Evolutionary conservation across 2,329 filamentous ascomycete genomes (phyloP), one percentile per base, ranked within the genome.

Genomic region (Aspergillus texensis): DNA sequence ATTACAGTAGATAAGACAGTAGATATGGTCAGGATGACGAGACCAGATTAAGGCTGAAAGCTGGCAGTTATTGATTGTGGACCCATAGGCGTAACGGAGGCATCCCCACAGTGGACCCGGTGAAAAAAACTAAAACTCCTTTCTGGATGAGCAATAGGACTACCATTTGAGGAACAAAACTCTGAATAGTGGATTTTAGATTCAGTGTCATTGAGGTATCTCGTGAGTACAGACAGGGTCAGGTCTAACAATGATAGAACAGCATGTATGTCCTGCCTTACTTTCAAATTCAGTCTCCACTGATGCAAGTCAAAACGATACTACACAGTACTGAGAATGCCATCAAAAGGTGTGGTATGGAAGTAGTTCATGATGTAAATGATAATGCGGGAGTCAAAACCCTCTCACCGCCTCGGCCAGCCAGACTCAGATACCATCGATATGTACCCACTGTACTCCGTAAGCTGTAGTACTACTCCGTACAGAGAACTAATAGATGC

Each of bases 1-100:
- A 36, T 52, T 39, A 46, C 41, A 30, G 41, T 43, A 48, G 45
- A 48, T 52, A 52, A 30, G 46, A 19, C 9, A 14, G 26, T 26
- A 28, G 24, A 50, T 54, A 19, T 43, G 30, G 59, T 57, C 57
- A 34, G 58, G 46, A 48, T 45, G 36, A 54, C 36, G 41, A 54
- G 57, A 58, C 43, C 56, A n/a, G 55, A 46, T 54, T 54, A 54
- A 54, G 52, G 52, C 52, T 54, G 52, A 53, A 45, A n/a, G 30
- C n/a, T 53, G 28, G 48, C 28, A 19, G 50, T 43, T 48, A 24
- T 46, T 36, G 41, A 46, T 6, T 32, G 24, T 54, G 52, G 52
- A 36, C 30, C 52, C 52, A 39, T 30, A 26, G 32, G 48, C 16
- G 48, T 32, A 34, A 53, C 50, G 50, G 50, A 53, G 50, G 30